Evolutionary conservation across 2,329 filamentous ascomycete species (phyloP), one percentile per base, ranked within the genome.

Genomic region (Neurospora crassa): DNA sequence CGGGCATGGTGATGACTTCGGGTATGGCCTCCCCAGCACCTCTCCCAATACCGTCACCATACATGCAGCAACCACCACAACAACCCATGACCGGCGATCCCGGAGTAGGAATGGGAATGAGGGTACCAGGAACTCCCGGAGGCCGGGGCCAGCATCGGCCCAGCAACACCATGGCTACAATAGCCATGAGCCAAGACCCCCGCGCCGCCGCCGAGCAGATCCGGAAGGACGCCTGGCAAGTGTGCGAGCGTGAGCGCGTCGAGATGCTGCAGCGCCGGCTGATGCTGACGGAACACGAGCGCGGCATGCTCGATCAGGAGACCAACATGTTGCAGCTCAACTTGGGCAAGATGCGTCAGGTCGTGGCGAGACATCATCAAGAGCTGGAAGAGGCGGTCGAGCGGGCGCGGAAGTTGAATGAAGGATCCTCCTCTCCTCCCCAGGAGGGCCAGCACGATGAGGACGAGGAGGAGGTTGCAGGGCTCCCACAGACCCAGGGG

Each of bases 231-330:
- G 75, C 74, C 3, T 75, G 75, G 74, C 69, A 72, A 34, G 74
- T 74, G 8, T 74, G 73, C 74, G 71, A 71, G 67, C 71, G 71
- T 42, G 73, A 76, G 67, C 72, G 72, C 11, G 7, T 41, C 29
- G 74, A 73, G 70, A 75, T 76, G 74, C 70, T 71, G 63, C 73
- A 75, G 70, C 71, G 74, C 5, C 69, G 75, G 12, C 41, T 74
- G 41, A 70, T 73, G 72, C 71, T 76, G 70, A 53, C 73, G 18
- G 71, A 74, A 68, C 73, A 74, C 67, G 75, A 76, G 67, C 70
- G 70, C 6, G 74, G 74, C 29, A 73, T 72, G 24, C 70, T 76
- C n/a, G 73, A 76, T 40, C 69, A 73, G 1, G 74, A 76, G 70
- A 72, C 71, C 18, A 63, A 73, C 67, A 68, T 72, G 69, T 40